Base-by-base conservation (phyloP, 345 rosid species). In the Ceriops tagal region DNA sequence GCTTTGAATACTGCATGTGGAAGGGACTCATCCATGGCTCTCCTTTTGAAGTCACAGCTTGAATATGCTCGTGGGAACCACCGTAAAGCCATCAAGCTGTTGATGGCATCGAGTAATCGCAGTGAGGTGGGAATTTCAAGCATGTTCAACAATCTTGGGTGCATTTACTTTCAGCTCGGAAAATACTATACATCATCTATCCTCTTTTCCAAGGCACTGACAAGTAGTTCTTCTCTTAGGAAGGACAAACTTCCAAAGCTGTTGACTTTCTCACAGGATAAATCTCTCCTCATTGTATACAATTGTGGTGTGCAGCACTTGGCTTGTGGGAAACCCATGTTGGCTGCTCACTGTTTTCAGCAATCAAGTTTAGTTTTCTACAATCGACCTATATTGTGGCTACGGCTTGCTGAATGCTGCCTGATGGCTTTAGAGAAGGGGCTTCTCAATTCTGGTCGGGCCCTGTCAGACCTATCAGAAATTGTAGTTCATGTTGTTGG, bases 1-100 rank as follows among this genome's bases (percentile, higher is more conserved):
- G 93, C 98, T 16, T 88, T 96, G 85, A 92, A 92, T 80, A 85
- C 87, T 75, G 93, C 91, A 65, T 92, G 96, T 30, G 90, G 89
- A 67, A 83, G 87, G 71, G 99, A 92, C 75, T 96, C 98, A 57
- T 83, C 98, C 39, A 77, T 77, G 77, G 98, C 98, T 78, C 91
- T 92, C 63, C 84, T 90, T 65, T 78, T 96, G 86, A 96, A 92
- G 86, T 86, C 99, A 71, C 90, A 96, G 87, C 90, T 96, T 72
- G 99, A 96, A 80, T 88, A 86, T 86, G 90, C 97, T 78, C 98
- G 90, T 79, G 92, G 99, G 24, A 92, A 96, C 80, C 87, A 86
- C 66, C 90, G 89, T 8, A 96, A 96, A 79, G 99, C 99, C 61
- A 90, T 92, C 71, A 96, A 89, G 86, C 87, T 96, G 70, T 75